Evolutionary conservation across 2,329 filamentous ascomycete genomes (phyloP), one percentile per base, ranked within the genome.

Genomic region (Colletotrichum liaoningense): DNA sequence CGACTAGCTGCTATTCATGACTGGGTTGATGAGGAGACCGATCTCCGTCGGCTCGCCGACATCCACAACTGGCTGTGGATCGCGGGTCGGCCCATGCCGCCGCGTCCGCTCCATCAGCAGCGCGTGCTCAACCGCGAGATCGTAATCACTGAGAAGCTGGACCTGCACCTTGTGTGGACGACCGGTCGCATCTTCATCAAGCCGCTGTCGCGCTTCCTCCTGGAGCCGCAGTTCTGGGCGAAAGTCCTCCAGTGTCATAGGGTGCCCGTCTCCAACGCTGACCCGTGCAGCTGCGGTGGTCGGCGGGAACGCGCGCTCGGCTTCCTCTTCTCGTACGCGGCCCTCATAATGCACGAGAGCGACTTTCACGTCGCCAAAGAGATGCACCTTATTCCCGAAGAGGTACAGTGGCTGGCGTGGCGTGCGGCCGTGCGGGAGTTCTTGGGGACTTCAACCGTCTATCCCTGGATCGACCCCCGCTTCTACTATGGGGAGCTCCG

Each of bases 401-500:
- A 79, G 16, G 72, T 85, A 2, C 75, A 76, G 8, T 87, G 85
- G 85, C 28, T 70, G 4, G 49, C 46, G 24, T 87, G 85, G 86
- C 82, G 80, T 35, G 49, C 22, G 2, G 78, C 85, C 24, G 74
- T 79, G 1, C 73, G 66, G 38, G 75, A 83, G 65, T 75, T 86
- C 9, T 71, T 80, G 66, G 76, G 26, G 4, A 74, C 76, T 19
- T 74, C 77, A 42, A 76, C 79, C 62, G 81, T 85, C 38, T 76
- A 80, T 5, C 63, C 65, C n/a, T 58, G 76, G 2, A 76, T 85
- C 42, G 77, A 86, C 69, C 71, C 56, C 49, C 84, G 84, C 1
- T 87, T 84, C 73, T 64, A 77, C 58, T 83, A 83, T 66, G 84
- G 83, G 22, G 85, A 87, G 78, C 81, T 87, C 14, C 81, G 28